Base-by-base conservation (phyloP, 441 rosid species). In the Raphanus hybrid region DNA sequence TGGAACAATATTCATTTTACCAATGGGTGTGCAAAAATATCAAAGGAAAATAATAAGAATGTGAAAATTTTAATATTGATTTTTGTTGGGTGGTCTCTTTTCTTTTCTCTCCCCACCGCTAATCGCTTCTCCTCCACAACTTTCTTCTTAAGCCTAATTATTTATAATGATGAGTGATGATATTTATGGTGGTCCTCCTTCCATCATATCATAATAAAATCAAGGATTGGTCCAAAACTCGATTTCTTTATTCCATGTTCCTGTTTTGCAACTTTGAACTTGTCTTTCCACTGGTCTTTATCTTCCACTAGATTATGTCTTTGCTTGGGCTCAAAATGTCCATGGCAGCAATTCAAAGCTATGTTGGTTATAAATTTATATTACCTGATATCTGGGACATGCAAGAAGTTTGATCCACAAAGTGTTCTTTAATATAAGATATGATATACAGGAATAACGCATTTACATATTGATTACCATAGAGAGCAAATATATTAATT, bases 211-310 rank as follows among this genome's bases (percentile, higher is more conserved):
- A 73, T 62, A 3, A 54, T 18, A n/a, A 20, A 64, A 69, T 0
- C 75, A 69, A 26, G 67, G 67, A 79, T 74, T 79, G 82, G 75
- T 79, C 45, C 71, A 62, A 69, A 79, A 69, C 82, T 79, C 45
- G 6, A 69, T 27, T 78, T 50, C 6, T 50, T 48, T 60, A 50
- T 67, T 23, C 52, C 45, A 26, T 50, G 60, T 60, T 23, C 54
- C 68, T 73, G 74, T 54, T 54, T 29, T 62, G 54, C 69, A 67
- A 59, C 67, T 63, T 34, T 64, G 54, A 64, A 55, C 60, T 69
- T 68, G 63, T 70, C 66, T 73, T 72, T 61, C 81, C 43, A 73
- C 74, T 26, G 55, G 37, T 54, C 54, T 59, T 68, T 78, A 73
- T 78, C 74, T 54, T 54, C 81, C 70, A 78, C 74, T 67, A 50